Percentiles rank a stretch among this genome's conserved stretches.
phyloP scores from a whole-genome alignment of 2,329 filamentous ascomycete genomes.

The Didymella keratinophila region DNA sequence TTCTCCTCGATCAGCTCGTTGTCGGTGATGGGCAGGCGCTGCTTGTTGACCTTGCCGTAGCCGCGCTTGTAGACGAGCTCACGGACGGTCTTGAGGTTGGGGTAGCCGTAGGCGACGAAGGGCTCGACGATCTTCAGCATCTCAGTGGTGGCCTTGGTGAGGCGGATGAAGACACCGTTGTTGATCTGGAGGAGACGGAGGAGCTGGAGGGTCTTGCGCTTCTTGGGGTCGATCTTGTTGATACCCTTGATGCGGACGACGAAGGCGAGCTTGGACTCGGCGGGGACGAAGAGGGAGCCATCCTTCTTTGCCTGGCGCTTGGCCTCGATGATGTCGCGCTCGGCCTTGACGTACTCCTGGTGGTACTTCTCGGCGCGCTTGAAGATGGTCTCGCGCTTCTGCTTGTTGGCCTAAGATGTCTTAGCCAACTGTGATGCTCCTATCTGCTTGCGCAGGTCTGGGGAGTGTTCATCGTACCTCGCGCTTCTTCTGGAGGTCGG shows the following conservation, averaged over 20 bases:
- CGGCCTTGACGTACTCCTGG: constrained; percentile 97
- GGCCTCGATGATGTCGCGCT: constrained; percentile 97
- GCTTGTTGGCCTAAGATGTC: constrained; percentile 85
- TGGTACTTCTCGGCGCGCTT: constrained; percentile 99
- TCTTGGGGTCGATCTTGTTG: constrained; percentile 99
- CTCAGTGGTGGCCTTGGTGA: constrained; percentile 97
- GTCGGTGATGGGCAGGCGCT: constrained; percentile 95
- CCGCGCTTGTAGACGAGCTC: constrained; percentile 99
- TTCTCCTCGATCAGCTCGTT: constrained; percentile 96
- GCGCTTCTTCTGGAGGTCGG: constrained; percentile 87
- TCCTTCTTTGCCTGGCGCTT: constrained; percentile 87
- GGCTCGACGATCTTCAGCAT: constrained; percentile 98
- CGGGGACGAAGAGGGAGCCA: constrained; percentile 92
- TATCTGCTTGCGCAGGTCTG: constrained; percentile 47
- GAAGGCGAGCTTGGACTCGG: constrained; percentile 97
- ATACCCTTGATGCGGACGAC: constrained; percentile 99
- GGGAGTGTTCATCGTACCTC: constrained; percentile 77
- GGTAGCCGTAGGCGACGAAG: constrained; percentile 99
- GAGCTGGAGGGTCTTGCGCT: constrained; percentile 99
- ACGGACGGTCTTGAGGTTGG: constrained; percentile 98
- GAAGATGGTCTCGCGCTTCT: constrained; percentile 99
- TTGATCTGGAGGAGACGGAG: constrained; percentile 99
- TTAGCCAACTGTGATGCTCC: constrained; percentile 51
- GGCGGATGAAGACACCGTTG: constrained; percentile 97
- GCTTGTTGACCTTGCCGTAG: constrained; percentile 99